Percentiles rank a stretch among this genome's conserved stretches.
Conservation (phyloP, 495 filamentous ascomycete species). For the Poronia punctata region DNA sequence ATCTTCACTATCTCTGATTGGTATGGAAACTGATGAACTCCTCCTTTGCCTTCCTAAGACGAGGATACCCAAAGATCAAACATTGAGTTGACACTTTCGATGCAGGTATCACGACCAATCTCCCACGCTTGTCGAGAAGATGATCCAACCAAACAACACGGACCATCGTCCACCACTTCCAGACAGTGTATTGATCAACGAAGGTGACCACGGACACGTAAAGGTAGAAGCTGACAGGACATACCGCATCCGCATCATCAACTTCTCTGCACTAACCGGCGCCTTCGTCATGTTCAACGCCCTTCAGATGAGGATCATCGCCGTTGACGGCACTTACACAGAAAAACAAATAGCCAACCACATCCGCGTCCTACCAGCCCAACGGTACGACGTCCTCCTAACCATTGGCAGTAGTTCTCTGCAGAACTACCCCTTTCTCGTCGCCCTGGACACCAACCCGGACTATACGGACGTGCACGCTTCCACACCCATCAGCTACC, state of each 20-base stretch:
- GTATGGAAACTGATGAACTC: slow-evolving; percentile 22
- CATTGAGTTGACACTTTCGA: slow-evolving; percentile 46
- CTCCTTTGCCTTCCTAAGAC: slow-evolving; percentile 12
- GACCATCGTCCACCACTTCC: slow-evolving; percentile 53
- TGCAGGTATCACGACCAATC: slow-evolving; percentile 54
- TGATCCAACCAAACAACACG: slow-evolving; percentile 47
- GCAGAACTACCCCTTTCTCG: slow-evolving; percentile 54
- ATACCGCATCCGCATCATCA: slow-evolving; percentile 69
- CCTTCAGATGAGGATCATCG: slow-evolving; percentile 54
- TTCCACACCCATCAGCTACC: slow-evolving; percentile 20
- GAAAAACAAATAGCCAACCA: slow-evolving; percentile 25
- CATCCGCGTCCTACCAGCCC: slow-evolving; percentile 49
- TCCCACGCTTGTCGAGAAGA: slow-evolving; percentile 44
- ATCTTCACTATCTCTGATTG: slow-evolving; percentile 54
- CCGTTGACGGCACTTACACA: slow-evolving; percentile 41
- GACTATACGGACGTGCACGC: slow-evolving; percentile 30
- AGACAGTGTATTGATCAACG: slow-evolving; percentile 59
- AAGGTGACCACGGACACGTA: slow-evolving; percentile 49
- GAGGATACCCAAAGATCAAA: not conserved
- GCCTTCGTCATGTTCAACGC: slow-evolving; percentile 58
- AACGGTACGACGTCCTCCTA: slow-evolving; percentile 58
- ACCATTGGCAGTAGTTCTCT: slow-evolving; percentile 19
- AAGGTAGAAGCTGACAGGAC: slow-evolving; percentile 62
- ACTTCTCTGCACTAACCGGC: slow-evolving; percentile 57
- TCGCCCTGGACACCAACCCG: slow-evolving; percentile 39